Evolutionary conservation across 441 rosid genomes (phyloP).

Genomic region (Brassica balearica): DNA sequence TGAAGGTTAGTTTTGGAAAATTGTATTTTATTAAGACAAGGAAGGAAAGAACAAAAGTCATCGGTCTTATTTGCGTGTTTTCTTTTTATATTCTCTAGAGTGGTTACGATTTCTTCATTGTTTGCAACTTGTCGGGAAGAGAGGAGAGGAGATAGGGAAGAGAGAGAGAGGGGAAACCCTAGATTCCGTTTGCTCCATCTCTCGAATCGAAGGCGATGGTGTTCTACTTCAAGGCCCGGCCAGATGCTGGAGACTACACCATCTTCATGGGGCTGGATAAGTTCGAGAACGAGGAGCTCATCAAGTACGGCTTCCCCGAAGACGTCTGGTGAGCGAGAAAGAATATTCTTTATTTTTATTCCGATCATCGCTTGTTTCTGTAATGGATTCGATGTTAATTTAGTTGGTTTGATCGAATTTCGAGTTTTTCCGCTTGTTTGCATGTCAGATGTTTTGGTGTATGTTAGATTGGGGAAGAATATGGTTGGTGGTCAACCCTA

Average conservation of each 20-base stretch:
- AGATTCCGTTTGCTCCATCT: slow-evolving; percentile 37
- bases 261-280: slow-evolving; percentile 99
- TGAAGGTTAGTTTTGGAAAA: slow-evolving; percentile 12
- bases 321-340: slow-evolving; percentile 70
- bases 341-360: background rate
- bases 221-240: slow-evolving; percentile 94
- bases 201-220: slow-evolving; percentile 63
- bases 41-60: background rate
- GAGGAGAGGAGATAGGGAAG: slow-evolving; percentile 21
- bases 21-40: background rate
- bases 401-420: slow-evolving; percentile 16
- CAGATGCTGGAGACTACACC: slow-evolving; percentile 97
- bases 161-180: slow-evolving; percentile 43
- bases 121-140: slow-evolving; percentile 25
- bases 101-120: slow-evolving; percentile 37
- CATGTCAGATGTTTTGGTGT: slow-evolving; percentile 7
- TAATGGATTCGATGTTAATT: background rate
- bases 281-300: slow-evolving; percentile 99
- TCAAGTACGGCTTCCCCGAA: slow-evolving; percentile 97
- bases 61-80: background rate
- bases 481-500: background rate
- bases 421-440: too few species aligned
- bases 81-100: slow-evolving; percentile 18
- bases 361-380: background rate
- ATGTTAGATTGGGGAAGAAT: background rate